These are phyloP conservation scores for Nephromyces sp. DNA, from an alignment of 169 alveolate genomes.

Conservation along the genomic window DNA sequence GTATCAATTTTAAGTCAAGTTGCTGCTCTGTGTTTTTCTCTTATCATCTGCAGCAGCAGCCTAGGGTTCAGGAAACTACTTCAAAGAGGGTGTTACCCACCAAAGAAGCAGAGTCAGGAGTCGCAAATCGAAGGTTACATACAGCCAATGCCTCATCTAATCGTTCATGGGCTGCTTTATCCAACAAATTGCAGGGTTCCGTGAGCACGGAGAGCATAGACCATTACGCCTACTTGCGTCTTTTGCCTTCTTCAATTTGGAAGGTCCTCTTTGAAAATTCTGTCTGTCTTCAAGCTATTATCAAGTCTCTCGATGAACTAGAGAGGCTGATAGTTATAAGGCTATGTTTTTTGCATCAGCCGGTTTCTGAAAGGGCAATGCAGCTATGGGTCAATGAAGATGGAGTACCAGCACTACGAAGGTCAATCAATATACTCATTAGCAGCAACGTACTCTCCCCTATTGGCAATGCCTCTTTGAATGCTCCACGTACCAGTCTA, in stretches of 20 bases:
- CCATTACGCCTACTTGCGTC: neutral
- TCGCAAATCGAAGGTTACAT: too few relatives aligned
- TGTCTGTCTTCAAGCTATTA: conserved; percentile 35
- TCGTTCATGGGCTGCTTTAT: too few relatives aligned
- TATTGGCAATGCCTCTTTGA: conserved; percentile 16
- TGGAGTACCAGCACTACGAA: conserved; percentile 46
- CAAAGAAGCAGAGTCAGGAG: too few relatives aligned
- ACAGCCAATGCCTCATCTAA: too few relatives aligned
- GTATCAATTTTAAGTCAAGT: too few relatives aligned
- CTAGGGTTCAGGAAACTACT: too few relatives aligned
- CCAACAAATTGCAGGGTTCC: too few relatives aligned
- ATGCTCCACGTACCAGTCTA: neutral
- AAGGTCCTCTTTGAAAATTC: neutral
- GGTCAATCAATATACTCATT: conserved; percentile 30
- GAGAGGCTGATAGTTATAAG: conserved; percentile 55
- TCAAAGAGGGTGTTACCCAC: too few relatives aligned
- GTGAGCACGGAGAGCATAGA: neutral
- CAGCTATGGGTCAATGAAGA: conserved; percentile 60
- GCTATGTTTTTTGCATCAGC: conserved; percentile 56
- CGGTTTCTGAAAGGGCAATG: conserved; percentile 69
- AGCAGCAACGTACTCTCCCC: conserved; percentile 33
- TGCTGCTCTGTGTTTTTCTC: too few relatives aligned
- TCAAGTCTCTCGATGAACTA: conserved; percentile 53
- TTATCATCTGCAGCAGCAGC: too few relatives aligned
- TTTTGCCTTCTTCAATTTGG: neutral